A percentile compares a stretch with the other conserved stretches of the same genome.
Evolutionary conservation across 805 yeast genomes (phyloP).

Genomic region (Candida endomychidarum): DNA sequence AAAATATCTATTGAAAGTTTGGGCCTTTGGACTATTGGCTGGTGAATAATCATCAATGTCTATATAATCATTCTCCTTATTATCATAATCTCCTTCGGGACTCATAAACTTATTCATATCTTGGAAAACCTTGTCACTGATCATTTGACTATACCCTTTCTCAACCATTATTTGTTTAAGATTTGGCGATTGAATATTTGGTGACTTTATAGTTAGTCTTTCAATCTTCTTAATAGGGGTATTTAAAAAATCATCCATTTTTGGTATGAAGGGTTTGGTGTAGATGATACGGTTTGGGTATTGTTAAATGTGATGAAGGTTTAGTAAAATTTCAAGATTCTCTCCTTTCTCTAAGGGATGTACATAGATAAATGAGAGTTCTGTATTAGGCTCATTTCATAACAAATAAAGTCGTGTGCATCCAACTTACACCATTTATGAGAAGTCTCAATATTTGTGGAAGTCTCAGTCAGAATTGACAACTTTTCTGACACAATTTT

Average conservation of each 20-base stretch:
- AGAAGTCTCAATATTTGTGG: no score
- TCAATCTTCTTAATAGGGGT: constrained; percentile 43
- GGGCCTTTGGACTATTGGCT: constrained; percentile 1
- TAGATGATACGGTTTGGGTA: no score
- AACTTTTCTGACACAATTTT: no score
- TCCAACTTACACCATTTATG: no score
- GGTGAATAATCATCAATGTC: constrained; percentile 15
- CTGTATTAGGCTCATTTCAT: not conserved
- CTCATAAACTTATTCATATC: constrained; percentile 36
- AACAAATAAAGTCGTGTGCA: no score
- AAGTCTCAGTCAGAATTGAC: no score
- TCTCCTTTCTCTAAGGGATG: not conserved
- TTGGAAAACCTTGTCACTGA: constrained; percentile 44
- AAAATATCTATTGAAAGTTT: not conserved
- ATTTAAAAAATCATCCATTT: constrained; percentile 21
- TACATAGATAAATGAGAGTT: not conserved
- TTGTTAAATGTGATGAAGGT: not conserved
- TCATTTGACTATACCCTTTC: constrained; percentile 48
- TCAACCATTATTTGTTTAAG: constrained; percentile 32
- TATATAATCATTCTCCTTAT: constrained; percentile 11
- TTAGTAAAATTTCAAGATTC: not conserved
- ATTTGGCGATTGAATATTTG: constrained; percentile 34
- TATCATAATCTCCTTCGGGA: constrained; percentile 1
- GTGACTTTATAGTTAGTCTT: constrained; percentile 33
- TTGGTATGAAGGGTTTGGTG: not conserved